Evolutionary conservation across 495 filamentous ascomycete genomes (phyloP).

Genomic region (Hypomontagnella monticulosa): DNA sequence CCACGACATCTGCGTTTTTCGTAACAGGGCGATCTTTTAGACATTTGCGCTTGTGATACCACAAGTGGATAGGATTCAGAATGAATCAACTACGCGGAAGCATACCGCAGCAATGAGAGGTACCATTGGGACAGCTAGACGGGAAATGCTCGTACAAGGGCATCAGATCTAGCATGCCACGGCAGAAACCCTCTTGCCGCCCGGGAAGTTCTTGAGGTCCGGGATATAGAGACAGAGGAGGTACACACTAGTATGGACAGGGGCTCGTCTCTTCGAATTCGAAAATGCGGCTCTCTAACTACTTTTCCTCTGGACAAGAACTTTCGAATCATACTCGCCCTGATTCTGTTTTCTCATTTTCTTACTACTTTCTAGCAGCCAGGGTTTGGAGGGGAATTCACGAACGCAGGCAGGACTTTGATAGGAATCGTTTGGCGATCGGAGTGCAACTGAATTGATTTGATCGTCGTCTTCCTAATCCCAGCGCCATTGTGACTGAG

Average conservation of each 20-base stretch:
- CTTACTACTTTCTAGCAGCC: slow-evolving; percentile 48
- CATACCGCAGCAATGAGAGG: slow-evolving; percentile 36
- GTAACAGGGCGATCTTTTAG: slow-evolving; percentile 45
- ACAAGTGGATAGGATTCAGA: slow-evolving; percentile 43
- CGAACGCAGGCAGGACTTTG: slow-evolving; percentile 54
- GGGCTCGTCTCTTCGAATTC: slow-evolving; percentile 18
- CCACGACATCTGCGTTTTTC: slow-evolving; percentile 39
- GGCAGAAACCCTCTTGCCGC: slow-evolving; percentile 24
- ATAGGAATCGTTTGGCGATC: slow-evolving; percentile 56
- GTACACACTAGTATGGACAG: slow-evolving; percentile 17
- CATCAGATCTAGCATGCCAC: slow-evolving; percentile 25
- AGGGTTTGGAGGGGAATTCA: slow-evolving; percentile 47
- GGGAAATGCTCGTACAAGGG: slow-evolving; percentile 30
- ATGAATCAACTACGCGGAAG: slow-evolving; percentile 38
- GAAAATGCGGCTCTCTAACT: slow-evolving; percentile 16
- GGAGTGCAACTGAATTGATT: slow-evolving; percentile 59
- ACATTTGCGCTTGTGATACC: slow-evolving; percentile 40
- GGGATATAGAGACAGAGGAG: slow-evolving; percentile 22
- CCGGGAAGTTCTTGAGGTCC: slow-evolving; percentile 36
- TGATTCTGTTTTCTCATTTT: slow-evolving; percentile 51
- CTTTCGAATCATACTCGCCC: slow-evolving; percentile 29
- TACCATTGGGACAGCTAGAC: slow-evolving; percentile 28
- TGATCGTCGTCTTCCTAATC: slow-evolving; percentile 41
- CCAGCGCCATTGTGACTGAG: neutral
- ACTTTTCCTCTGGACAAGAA: slow-evolving; percentile 34